Percentiles rank a stretch among this genome's conserved stretches.
Evolutionary conservation across 257 asterid genomes (phyloP).

Genomic region (Solanum dulcamara): DNA sequence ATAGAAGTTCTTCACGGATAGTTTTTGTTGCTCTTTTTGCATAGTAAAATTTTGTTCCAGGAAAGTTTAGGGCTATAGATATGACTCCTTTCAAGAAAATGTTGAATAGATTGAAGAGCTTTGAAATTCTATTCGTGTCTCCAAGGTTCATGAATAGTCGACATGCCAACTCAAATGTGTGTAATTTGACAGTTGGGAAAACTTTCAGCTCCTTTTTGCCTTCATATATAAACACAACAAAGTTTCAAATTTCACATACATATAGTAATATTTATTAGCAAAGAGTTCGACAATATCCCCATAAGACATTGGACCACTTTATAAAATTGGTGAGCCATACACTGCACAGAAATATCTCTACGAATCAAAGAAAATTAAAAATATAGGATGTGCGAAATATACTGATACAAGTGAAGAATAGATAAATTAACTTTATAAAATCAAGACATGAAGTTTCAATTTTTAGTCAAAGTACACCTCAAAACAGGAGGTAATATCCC

Average conservation of each 20-base stretch:
- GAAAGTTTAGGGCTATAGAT: constrained; percentile 47
- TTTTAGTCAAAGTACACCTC: background rate
- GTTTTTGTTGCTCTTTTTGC: constrained; percentile 40
- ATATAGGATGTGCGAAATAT: background rate
- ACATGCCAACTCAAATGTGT: constrained; percentile 66
- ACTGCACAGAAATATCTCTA: background rate
- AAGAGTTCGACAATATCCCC: background rate
- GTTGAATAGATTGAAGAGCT: constrained; percentile 43
- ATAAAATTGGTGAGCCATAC: background rate
- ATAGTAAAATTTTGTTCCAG: constrained; percentile 48
- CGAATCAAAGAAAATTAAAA: background rate
- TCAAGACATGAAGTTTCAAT: background rate
- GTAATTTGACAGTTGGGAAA: constrained; percentile 38
- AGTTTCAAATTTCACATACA: background rate
- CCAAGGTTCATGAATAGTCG: constrained; percentile 68
- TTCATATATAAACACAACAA: background rate
- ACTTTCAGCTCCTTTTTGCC: constrained; percentile 41
- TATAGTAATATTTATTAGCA: background rate
- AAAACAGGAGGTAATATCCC: no score
- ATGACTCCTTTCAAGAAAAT: constrained; percentile 55
- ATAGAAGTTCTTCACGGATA: constrained; percentile 29
- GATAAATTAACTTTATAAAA: background rate
- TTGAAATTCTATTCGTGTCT: constrained; percentile 28
- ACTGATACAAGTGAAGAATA: background rate
- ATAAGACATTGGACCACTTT: background rate